These are phyloP conservation scores for Fusarium clavum DNA, from an alignment of 2,329 filamentous ascomycete genomes.

Conservation along the genomic window DNA sequence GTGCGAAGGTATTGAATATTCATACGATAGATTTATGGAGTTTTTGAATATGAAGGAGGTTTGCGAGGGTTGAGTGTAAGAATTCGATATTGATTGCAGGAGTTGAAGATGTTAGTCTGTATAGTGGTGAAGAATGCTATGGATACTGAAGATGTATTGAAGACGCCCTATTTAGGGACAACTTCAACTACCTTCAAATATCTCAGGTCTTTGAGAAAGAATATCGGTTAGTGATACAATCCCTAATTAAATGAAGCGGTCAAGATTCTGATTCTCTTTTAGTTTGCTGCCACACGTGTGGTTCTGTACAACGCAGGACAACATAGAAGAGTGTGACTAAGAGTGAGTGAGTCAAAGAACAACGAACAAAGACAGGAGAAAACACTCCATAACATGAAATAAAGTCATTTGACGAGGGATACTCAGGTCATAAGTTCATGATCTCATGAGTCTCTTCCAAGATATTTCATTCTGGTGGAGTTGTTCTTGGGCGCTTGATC, in stretches of 20 bases:
- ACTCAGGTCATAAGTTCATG: neutral
- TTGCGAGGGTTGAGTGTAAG: constrained; percentile 16
- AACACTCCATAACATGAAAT: neutral
- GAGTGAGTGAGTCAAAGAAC: neutral
- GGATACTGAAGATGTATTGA: constrained; percentile 16
- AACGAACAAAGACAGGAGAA: neutral
- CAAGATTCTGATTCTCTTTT: neutral
- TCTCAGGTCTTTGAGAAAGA: too few relatives aligned
- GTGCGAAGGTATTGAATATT: constrained; percentile 40
- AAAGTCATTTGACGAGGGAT: neutral
- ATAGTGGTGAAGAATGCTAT: constrained; percentile 7
- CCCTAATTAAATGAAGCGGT: constrained; percentile 8
- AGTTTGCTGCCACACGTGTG: constrained; percentile 28
- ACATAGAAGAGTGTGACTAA: neutral
- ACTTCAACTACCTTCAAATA: neutral
- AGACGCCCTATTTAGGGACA: constrained; percentile 1
- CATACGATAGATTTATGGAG: constrained; percentile 33
- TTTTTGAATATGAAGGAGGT: constrained; percentile 13
- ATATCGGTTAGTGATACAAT: constrained; percentile 18
- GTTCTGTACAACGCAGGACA: constrained; percentile 24
- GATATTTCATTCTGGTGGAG: constrained; percentile 21
- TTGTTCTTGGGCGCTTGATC: constrained; percentile 31
- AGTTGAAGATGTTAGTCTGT: constrained; percentile 14
- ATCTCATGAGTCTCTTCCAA: constrained; percentile 1
- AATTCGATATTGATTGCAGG: constrained; percentile 15